A percentile compares a stretch with the other conserved stretches of the same genome.
Conservation (phyloP, 139 green algal genomes). For the Nannochloris sp. region DNA sequence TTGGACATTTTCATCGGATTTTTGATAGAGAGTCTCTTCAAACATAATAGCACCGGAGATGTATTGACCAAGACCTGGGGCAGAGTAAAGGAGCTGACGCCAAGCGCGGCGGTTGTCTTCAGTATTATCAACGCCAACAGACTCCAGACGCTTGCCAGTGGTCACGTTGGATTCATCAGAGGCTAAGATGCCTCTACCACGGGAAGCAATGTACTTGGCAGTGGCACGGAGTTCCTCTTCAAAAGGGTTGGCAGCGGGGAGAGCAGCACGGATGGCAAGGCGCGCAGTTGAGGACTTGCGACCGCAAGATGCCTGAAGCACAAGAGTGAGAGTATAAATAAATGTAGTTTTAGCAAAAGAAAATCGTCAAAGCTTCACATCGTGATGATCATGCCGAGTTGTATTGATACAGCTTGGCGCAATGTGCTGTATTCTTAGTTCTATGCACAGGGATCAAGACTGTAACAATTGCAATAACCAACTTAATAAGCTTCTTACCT, state of each 20-base stretch:
- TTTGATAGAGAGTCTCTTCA: constrained; percentile 90
- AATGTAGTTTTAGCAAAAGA: no score
- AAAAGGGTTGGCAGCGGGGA: constrained; percentile 36
- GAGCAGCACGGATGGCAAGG: background rate
- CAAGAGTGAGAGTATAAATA: no score
- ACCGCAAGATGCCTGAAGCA: no score
- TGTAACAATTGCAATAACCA: no score
- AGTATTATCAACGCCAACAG: constrained; percentile 78
- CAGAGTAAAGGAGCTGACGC: constrained; percentile 61
- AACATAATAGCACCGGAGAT: constrained; percentile 93
- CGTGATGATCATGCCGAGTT: no score
- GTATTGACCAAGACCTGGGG: constrained; percentile 81
- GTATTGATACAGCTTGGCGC: no score
- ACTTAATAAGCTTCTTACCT: background rate
- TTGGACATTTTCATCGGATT: constrained; percentile 31
- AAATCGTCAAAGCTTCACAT: no score
- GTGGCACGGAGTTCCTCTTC: constrained; percentile 60
- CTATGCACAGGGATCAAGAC: no score
- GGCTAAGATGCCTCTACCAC: constrained; percentile 44
- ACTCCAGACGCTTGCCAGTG: constrained; percentile 75
- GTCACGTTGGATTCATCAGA: constrained; percentile 83
- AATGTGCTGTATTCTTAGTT: no score
- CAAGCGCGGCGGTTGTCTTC: constrained; percentile 73
- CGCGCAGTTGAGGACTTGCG: no score
- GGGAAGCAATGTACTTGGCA: constrained; percentile 60